These are phyloP conservation scores for Sonneratia alba DNA, from an alignment of 345 rosid genomes.

Conservation along the genomic window DNA sequence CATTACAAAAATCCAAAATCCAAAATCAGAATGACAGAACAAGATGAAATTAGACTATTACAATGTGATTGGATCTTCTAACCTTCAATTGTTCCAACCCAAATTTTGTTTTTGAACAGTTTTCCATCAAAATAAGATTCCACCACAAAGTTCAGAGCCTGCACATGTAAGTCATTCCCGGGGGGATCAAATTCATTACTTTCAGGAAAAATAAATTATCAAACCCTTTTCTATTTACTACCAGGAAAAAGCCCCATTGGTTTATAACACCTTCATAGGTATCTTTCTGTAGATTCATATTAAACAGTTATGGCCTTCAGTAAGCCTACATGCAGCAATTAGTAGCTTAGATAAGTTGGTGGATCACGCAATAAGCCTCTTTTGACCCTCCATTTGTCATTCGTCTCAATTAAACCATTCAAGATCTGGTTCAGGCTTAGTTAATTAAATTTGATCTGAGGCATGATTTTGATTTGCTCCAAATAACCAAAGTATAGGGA, in stretches of 20 bases:
- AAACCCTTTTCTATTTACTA: neutral
- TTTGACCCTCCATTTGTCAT: no score
- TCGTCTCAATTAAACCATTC: no score
- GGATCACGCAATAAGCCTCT: no score
- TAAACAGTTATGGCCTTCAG: neutral
- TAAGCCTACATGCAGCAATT: neutral
- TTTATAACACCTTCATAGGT: neutral
- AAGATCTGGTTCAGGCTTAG: neutral
- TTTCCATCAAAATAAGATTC: conserved; percentile 89
- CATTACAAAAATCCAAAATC: conserved; percentile 17
- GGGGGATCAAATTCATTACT: neutral
- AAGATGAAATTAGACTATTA: conserved; percentile 5
- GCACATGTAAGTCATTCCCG: conserved; percentile 11
- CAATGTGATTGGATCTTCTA: conserved; percentile 2
- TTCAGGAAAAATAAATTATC: neutral
- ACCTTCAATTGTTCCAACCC: conserved; percentile 96
- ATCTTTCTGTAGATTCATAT: neutral
- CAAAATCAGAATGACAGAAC: conserved; percentile 12
- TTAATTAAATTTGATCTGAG: neutral
- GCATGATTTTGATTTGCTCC: neutral
- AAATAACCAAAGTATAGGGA: neutral
- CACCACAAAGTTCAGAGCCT: conserved; percentile 75
- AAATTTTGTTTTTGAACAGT: conserved; percentile 72
- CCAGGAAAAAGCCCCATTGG: neutral
- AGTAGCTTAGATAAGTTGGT: no score